Conservation (phyloP, 805 yeast species). For the Saccharomycopsis fermentans region DNA sequence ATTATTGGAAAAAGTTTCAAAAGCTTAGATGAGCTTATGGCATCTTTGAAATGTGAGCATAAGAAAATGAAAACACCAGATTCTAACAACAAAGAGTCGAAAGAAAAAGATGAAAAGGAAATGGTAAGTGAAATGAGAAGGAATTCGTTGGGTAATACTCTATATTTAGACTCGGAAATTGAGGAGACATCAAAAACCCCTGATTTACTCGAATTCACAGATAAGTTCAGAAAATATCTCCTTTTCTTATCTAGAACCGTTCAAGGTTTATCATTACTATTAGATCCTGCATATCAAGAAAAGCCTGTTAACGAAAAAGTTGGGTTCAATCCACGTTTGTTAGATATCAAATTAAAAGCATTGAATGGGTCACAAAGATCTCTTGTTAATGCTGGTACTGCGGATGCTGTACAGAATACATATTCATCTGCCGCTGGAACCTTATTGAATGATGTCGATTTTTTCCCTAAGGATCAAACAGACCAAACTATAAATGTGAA, state of each 20-base stretch:
- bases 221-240: slow-evolving; percentile 45
- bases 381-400: not conserved
- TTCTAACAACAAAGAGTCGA: not conserved
- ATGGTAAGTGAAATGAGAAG: not conserved
- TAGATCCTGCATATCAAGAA: slow-evolving; percentile 60
- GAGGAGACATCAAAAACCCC: not conserved
- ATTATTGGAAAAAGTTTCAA: slow-evolving; percentile 36
- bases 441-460: not conserved
- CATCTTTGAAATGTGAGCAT: slow-evolving; percentile 16
- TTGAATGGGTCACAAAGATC: slow-evolving; percentile 15
- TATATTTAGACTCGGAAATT: slow-evolving; percentile 8
- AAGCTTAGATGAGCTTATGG: slow-evolving; percentile 30
- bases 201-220: slow-evolving; percentile 30
- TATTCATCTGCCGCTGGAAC: not conserved
- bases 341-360: slow-evolving; percentile 10
- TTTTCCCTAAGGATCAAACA: not conserved
- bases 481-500: not conserved
- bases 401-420: slow-evolving; percentile 1
- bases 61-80: slow-evolving; percentile 9
- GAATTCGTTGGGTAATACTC: not conserved
- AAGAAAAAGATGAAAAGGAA: not conserved
- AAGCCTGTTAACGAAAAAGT: slow-evolving; percentile 19
- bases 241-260: slow-evolving; percentile 48
- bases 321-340: slow-evolving; percentile 11
- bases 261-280: slow-evolving; percentile 61